Evolutionary conservation across 768 basidiomycete species (phyloP).

Genomic region (Pleurotus eryngii): DNA sequence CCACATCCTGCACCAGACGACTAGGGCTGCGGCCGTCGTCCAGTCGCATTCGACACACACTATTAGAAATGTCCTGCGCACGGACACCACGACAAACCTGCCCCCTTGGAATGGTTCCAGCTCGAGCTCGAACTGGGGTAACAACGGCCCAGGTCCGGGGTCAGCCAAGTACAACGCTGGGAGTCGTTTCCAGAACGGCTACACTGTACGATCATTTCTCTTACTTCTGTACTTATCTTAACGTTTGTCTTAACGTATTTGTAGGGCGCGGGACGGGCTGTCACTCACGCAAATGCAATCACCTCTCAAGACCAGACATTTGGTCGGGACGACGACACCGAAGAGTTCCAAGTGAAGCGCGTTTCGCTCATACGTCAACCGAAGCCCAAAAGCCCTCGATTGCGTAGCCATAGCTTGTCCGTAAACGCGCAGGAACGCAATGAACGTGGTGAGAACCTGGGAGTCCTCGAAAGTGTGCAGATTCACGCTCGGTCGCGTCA

Average conservation of each 20-base stretch:
- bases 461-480: slow-evolving; percentile 63
- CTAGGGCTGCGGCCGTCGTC: slow-evolving; percentile 72
- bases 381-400: slow-evolving; percentile 31
- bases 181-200: slow-evolving; percentile 66
- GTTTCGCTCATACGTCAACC: slow-evolving; percentile 23
- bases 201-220: slow-evolving; percentile 45
- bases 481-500: slow-evolving; percentile 61
- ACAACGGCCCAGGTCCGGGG: slow-evolving; percentile 63
- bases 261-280: slow-evolving; percentile 66
- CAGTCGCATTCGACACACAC: slow-evolving; percentile 67
- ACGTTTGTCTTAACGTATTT: neutral
- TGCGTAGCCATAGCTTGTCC: slow-evolving; percentile 62
- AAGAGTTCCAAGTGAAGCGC: slow-evolving; percentile 40
- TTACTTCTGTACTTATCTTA: slow-evolving; percentile 1
- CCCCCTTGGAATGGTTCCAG: slow-evolving; percentile 42
- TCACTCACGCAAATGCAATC: slow-evolving; percentile 68
- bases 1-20: slow-evolving; percentile 71
- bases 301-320: slow-evolving; percentile 49
- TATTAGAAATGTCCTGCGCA: slow-evolving; percentile 74
- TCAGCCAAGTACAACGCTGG: slow-evolving; percentile 72
- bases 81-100: slow-evolving; percentile 35
- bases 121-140: slow-evolving; percentile 46
- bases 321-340: slow-evolving; percentile 53
- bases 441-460: slow-evolving; percentile 42
- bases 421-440: slow-evolving; percentile 36